Base-by-base conservation (phyloP, 2,329 filamentous ascomycete genomes). In the Paecilomyces variotii region DNA sequence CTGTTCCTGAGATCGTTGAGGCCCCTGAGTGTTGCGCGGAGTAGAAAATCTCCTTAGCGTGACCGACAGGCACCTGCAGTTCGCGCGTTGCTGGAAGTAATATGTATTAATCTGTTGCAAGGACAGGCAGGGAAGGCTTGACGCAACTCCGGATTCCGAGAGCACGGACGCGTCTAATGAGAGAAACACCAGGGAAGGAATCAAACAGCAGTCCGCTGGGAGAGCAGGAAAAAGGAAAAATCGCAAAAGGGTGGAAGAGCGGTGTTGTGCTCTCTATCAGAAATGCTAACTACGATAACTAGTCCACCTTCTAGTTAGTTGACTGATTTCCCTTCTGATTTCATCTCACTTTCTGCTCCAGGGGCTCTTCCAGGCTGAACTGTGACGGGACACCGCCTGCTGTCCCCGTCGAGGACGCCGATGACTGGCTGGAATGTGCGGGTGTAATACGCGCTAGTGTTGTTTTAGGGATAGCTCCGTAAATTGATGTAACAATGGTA, bases 11-110 rank as follows among this genome's bases (percentile, higher is more conserved):
- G 39, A 45, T 19, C 61, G 64, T 55, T 54, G 61, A 58, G 60
- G 59, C 62, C 61, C 61, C 61, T 60, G 57, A 56, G 57, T 51
- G 55, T 19, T 10, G 19, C 39, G 39, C 39, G 6, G 11, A 45
- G 26, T 57, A 54, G 56, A 56, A 56, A 56, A 60, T 45, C 53
- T 53, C 56, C 51, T 53, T 53, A 58, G 32, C 49, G 55, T 27
- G 54, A 27, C 32, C 39, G 39, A 45, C 39, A 19, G 39, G n/a
- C 39, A 45, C 39, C 39, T 19, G 14, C n/a, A 24, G 39, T 45
- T 19, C 39, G 39, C 39, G 39, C n/a, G n/a, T 45, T 14, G 39
- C 39, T 45, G 39, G 39, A 45, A 24, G 30, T 32, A 24, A 24
- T 45, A 6, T 24, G 14, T 19, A 24, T 7, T 32, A 24, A 24